A percentile compares a stretch with the other conserved stretches of the same genome.
Conservation (phyloP, 805 yeast species). For the Saccharomycopsis guyanensis region DNA sequence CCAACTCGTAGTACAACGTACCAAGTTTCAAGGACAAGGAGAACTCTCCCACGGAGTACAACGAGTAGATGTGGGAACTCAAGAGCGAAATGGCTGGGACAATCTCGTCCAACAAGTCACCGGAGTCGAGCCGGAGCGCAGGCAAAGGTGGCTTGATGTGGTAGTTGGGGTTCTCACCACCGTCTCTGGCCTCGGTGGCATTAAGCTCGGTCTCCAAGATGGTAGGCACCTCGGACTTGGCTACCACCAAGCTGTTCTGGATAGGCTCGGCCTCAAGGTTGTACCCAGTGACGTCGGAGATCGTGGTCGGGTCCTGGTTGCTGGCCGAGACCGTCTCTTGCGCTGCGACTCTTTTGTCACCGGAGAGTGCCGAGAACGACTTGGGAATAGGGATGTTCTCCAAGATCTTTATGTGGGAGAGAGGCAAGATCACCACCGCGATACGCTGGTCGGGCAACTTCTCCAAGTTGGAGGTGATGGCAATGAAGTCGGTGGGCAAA, state of each 20-base stretch:
- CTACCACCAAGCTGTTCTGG: conserved; percentile 23
- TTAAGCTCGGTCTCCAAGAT: conserved; percentile 30
- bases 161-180: conserved; percentile 24
- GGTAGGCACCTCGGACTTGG: conserved; percentile 26
- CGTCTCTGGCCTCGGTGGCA: conserved; percentile 27
- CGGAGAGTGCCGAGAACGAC: conserved; percentile 22
- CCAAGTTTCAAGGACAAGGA: conserved; percentile 50
- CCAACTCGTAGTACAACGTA: conserved; percentile 46
- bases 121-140: conserved; percentile 35
- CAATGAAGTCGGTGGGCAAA: conserved; percentile 60
- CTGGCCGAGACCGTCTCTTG: conserved; percentile 5
- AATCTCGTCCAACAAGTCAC: conserved; percentile 46
- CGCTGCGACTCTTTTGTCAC: conserved; percentile 23
- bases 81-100: conserved; percentile 49
- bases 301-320: conserved; percentile 24
- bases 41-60: conserved; percentile 66
- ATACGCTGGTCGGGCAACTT: conserved; percentile 51
- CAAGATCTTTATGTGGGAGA: conserved; percentile 41
- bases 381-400: conserved; percentile 36
- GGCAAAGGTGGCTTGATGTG: conserved; percentile 50
- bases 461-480: conserved; percentile 45
- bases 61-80: conserved; percentile 56
- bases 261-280: conserved; percentile 18
- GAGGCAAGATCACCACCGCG: conserved; percentile 54
- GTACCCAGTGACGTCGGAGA: conserved; percentile 21